Evolutionary conservation across 371 early-diverging fungal genomes (phyloP), one percentile per base, ranked within the genome.

Genomic region (Haplosporangium sp.): DNA sequence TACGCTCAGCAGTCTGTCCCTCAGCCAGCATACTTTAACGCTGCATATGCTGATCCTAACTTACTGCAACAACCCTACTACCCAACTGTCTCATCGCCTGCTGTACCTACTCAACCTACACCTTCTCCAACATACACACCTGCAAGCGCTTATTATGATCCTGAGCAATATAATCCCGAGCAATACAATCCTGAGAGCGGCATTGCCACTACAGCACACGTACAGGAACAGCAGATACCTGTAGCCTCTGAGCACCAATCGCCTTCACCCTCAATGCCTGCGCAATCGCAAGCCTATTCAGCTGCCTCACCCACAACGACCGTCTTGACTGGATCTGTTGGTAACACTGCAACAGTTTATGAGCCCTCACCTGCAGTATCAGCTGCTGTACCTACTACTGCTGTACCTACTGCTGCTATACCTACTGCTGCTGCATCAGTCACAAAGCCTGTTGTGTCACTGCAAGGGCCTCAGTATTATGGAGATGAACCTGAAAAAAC

Each of bases 391-490:
- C 27, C 27, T 4, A 13, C 62, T 19, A 27, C 42, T 19, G 48
- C 40, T 19, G 63, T 4, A 13, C 62, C n/a, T n/a, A n/a, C n/a
- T n/a, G 27, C 62, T 19, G 38, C 42, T 19, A 40, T 1, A 27
- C 27, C 27, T 4, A 13, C 62, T 19, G 38, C 42, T 19, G 48
- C 40, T 19, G 63, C 50, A 17, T 5, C 40, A 8, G 37, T 13
- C 61, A 4, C 59, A 59, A 68, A 58, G 42, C 63, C 53, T 5
- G 19, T 13, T 5, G 50, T 47, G 5, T 42, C 71, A 0, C 38
- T 17, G 6, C 78, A 64, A 59, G 78, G 78, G n/a, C 78, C 78
- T 0, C 78, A 77, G 50, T 39, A 52, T 59, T 52, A 63, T 34
- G 61, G 8, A 8, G 52, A 2, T 3, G 37, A 63, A 40, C 6